Base-by-base conservation (phyloP, 148 eudicot species). In the Camellia sinensis region DNA sequence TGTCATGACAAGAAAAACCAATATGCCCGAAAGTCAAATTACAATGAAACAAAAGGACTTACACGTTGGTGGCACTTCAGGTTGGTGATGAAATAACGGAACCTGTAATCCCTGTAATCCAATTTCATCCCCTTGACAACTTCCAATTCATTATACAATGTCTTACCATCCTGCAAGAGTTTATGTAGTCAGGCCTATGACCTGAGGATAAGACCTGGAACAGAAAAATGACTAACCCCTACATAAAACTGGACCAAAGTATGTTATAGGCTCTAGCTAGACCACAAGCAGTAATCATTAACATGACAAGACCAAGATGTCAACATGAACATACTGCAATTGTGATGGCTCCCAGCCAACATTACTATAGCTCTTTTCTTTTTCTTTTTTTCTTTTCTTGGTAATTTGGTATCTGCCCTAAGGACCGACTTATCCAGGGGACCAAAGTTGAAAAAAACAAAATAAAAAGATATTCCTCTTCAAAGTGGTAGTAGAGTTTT, bases 81-180 rank as follows among this genome's bases (percentile, higher is more conserved):
- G 61, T 87, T 89, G 73, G 90, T 89, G 70, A 89, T 84, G 79
- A 89, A 89, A 61, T 89, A 87, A 3, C 87, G 89, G 11, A 89
- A 89, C 60, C 87, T 87, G 83, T 89, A 86, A 44, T 90, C 92
- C 80, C 90, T 86, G 37, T 29, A 29, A 44, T 86, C 89, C 81
- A 89, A 67, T 80, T 89, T 89, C 92, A 89, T 89, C 65, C 92
- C 92, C 83, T 89, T 89, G n/a, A 87, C 92, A 81, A 89, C 92
- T 87, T 89, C 90, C 53, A 89, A 79, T 65, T 89, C 92, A 73
- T 89, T 89, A 52, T 78, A 78, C 79, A 93, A 59, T 57, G 97
- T 93, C 84, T 93, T 93, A 13, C 97, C 97, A 83, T 91, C 97
- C 97, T 93, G 80, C 81, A 89, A 22, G 71, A 59, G 48, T 40